Conservation (phyloP, 2,329 filamentous ascomycete species). For the Onygenales sp. region DNA sequence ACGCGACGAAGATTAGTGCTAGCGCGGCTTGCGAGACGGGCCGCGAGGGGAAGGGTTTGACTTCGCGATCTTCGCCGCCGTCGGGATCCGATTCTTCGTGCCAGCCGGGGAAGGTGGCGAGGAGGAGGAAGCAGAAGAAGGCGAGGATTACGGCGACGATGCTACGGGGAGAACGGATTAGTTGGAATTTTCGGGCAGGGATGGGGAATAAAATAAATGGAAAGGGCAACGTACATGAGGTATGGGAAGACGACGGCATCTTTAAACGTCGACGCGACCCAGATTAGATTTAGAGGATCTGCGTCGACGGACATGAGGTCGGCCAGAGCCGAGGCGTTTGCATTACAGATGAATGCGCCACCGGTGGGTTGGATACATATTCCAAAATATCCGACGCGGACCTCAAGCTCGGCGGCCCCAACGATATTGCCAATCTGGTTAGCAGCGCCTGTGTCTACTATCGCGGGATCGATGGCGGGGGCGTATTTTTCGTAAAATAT, state of each 20-base stretch:
- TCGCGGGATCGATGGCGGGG: conserved; percentile 70
- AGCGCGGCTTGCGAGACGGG: conserved; percentile 88
- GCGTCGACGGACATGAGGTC: conserved; percentile 83
- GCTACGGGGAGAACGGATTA: conserved; percentile 33
- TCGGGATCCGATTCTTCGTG: conserved; percentile 77
- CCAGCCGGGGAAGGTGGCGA: conserved; percentile 96
- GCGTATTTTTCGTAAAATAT: conserved; percentile 88
- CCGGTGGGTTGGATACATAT: conserved; percentile 91
- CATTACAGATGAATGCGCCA: conserved; percentile 87
- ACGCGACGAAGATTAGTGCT: conserved; percentile 70
- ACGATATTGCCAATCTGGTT: conserved; percentile 85
- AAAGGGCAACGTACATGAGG: conserved; percentile 59
- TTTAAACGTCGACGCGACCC: conserved; percentile 95
- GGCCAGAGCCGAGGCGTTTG: conserved; percentile 89
- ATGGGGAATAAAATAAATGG: background rate
- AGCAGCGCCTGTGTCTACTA: conserved; percentile 83
- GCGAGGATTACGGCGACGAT: conserved; percentile 98
- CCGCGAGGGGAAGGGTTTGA: conserved; percentile 87
- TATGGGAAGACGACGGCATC: conserved; percentile 98
- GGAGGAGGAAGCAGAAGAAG: conserved; percentile 87
- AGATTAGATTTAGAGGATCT: conserved; percentile 93
- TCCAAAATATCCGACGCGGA: conserved; percentile 93
- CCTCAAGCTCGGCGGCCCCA: conserved; percentile 71
- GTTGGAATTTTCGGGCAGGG: conserved; percentile 10
- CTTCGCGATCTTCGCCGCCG: conserved; percentile 77